Percentiles rank a stretch among this genome's conserved stretches.
These are phyloP conservation scores for Heterobasidion irregulare DNA, from an alignment of 1,284 basidiomycete genomes.

Conservation along the genomic window DNA sequence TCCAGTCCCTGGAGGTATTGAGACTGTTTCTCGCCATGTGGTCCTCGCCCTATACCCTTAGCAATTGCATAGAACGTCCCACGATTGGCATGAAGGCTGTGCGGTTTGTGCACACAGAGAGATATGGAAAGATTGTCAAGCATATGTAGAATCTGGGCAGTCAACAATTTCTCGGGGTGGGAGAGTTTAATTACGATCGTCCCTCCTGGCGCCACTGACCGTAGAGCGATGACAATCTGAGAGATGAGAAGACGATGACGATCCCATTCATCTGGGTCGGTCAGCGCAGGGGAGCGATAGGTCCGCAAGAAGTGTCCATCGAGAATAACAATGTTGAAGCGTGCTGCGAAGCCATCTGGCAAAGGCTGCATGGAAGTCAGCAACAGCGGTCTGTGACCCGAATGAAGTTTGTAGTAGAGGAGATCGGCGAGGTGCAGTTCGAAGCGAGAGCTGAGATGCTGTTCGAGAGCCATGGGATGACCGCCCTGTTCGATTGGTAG, in stretches of 20 bases:
- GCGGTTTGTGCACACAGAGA: background rate
- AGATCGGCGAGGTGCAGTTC: background rate
- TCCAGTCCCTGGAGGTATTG: background rate
- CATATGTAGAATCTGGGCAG: background rate
- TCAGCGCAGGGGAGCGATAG: background rate
- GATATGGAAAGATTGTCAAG: background rate
- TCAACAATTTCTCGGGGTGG: background rate
- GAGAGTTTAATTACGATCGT: background rate
- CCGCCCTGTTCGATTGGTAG: background rate
- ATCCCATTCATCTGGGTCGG: background rate
- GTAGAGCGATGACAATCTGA: background rate
- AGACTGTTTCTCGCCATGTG: background rate
- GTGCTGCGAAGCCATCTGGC: background rate
- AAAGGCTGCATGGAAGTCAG: background rate
- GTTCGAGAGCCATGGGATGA: background rate
- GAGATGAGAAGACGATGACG: background rate
- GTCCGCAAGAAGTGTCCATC: background rate
- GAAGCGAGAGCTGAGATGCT: background rate
- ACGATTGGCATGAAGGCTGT: background rate
- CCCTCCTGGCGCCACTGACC: background rate
- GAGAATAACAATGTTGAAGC: background rate
- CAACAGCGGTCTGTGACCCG: background rate
- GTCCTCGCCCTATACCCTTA: background rate
- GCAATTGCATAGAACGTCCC: background rate
- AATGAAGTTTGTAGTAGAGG: background rate